These are phyloP conservation scores for Heliamphora pulchella DNA, from an alignment of 179 eudicot species.

Conservation along the genomic window DNA sequence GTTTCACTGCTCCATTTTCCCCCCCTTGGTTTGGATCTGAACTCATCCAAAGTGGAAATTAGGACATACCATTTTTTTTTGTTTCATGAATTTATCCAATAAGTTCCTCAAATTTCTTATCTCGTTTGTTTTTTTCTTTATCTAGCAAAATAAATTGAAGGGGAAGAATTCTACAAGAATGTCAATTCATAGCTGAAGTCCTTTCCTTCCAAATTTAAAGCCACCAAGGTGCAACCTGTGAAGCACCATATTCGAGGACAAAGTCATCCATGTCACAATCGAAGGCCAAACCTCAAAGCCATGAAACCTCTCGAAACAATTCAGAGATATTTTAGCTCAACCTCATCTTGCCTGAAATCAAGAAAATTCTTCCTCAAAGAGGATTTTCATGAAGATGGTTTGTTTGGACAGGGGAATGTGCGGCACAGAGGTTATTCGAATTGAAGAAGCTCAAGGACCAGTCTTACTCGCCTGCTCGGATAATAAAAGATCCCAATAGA, in stretches of 20 bases:
- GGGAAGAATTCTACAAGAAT: neutral
- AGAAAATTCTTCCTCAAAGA: neutral
- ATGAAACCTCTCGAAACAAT: neutral
- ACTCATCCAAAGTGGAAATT: neutral
- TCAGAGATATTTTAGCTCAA: neutral
- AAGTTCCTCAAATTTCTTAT: neutral
- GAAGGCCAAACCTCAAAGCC: slow-evolving; percentile 1
- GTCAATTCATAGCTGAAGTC: neutral
- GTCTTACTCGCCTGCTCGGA: slow-evolving; percentile 68
- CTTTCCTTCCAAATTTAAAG: neutral
- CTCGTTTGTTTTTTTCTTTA: neutral
- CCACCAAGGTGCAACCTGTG: neutral
- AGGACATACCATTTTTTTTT: neutral
- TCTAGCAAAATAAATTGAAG: neutral
- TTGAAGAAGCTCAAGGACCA: neutral
- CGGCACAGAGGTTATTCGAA: neutral
- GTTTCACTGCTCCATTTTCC: neutral
- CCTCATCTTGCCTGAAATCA: neutral
- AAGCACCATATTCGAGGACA: neutral
- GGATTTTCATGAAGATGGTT: neutral
- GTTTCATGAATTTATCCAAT: neutral
- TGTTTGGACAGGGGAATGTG: neutral
- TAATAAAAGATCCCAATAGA: slow-evolving; percentile 74
- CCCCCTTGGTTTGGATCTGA: slow-evolving; percentile 1
- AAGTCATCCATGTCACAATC: neutral